Base-by-base conservation (phyloP, 1,284 basidiomycete species). In the Ganoderma lingzhi region DNA sequence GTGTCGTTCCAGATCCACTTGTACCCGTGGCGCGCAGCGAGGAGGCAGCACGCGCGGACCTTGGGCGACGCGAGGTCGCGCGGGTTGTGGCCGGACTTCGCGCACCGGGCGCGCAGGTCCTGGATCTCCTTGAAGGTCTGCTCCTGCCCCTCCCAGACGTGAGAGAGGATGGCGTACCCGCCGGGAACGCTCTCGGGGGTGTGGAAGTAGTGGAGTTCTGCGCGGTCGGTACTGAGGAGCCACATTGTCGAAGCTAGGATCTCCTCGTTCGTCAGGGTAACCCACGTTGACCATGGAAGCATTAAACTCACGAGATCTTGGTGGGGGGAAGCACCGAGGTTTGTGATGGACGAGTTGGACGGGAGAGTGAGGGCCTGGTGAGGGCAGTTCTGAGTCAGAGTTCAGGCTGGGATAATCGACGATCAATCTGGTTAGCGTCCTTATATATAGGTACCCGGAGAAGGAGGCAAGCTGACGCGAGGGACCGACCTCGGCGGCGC, bases 1-100 rank as follows among this genome's bases (percentile, higher is more conserved):
- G 68, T 66, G 19, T 69, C 68, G 44, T 58, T 23, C 68, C 68
- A 69, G n/a, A 58, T 55, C 64, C 64, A 66, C 30, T 42, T 19
- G 55, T 42, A 63, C 15, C 68, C 68, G 14, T 66, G 51, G 6
- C 19, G 53, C 61, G 41, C 61, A 3, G 68, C 64, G 28, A 48
- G 28, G 15, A 4, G 9, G 62, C 28, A 32, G 28, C 30, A 44
- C 37, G 5, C 28, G 5, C 64, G 41, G 12, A 65, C 58, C 30
- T 65, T 59, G 35, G 32, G 35, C n/a, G 51, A 56, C 14, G 39
- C 37, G 30, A 64, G n/a, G 39, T 64, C 51, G 35, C 51, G 63
- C n/a, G 63, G 63, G 14, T 42, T 56, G 2, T n/a, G 19, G 17
- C 37, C 51, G 6, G 53, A 6, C 6, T 8, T 37, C 28, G n/a